Evolutionary conservation across 331 rosid species (phyloP).

Genomic region (Prunus yedoensis): DNA sequence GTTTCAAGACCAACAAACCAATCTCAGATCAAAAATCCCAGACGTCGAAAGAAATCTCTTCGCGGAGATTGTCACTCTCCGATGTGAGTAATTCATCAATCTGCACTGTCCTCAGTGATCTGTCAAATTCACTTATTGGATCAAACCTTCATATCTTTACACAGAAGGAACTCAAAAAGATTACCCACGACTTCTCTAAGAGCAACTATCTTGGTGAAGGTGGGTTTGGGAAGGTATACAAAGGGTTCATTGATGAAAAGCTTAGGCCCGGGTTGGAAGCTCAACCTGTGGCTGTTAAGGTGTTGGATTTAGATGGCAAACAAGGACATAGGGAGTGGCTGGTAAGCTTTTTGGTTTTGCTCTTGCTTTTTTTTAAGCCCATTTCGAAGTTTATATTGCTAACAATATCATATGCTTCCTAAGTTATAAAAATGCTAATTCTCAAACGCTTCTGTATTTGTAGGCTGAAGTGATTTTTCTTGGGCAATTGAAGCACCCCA

Average conservation of each 20-base stretch:
- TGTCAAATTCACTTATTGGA: constrained; percentile 68
- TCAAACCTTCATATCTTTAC: constrained; percentile 79
- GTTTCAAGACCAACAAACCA: constrained; percentile 43
- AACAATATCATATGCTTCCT: neutral
- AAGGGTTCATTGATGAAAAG: constrained; percentile 74
- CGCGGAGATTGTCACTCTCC: constrained; percentile 41
- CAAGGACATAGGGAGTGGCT: constrained; percentile 98
- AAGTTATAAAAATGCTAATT: neutral
- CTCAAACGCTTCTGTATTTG: neutral
- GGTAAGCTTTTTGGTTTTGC: constrained; percentile 40
- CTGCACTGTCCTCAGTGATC: constrained; percentile 64
- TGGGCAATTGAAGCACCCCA: constrained; percentile 82
- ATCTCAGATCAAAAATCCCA: constrained; percentile 18
- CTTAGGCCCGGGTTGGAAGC: constrained; percentile 55
- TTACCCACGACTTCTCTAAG: constrained; percentile 56
- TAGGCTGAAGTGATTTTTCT: constrained; percentile 90
- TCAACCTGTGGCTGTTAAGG: constrained; percentile 73
- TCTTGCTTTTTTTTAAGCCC: neutral
- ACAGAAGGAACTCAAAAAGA: constrained; percentile 55
- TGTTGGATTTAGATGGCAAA: constrained; percentile 75
- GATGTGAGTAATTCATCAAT: constrained; percentile 42
- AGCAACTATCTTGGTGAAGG: constrained; percentile 80
- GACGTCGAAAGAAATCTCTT: constrained; percentile 39
- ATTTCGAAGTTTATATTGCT: neutral
- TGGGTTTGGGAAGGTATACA: constrained; percentile 87